These are phyloP conservation scores for Microbotryum lychnidis-dioicae DNA, from an alignment of 1,284 basidiomycete species.

Conservation along the genomic window DNA sequence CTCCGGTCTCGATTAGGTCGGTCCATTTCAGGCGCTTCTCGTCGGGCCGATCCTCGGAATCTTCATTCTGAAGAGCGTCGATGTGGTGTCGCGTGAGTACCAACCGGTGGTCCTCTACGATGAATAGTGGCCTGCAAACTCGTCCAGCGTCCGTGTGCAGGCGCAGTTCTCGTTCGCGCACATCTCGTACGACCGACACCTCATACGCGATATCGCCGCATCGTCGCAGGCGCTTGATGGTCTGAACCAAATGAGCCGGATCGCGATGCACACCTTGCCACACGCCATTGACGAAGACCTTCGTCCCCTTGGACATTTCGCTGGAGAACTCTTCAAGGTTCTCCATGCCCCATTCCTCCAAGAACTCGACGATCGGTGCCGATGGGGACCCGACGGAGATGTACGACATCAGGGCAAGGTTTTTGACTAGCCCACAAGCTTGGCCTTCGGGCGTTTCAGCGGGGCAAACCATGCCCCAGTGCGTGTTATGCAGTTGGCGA, in stretches of 20 bases:
- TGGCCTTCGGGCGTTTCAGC: constrained; percentile 99
- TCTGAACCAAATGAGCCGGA: constrained; percentile 82
- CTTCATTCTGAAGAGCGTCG: constrained; percentile 52
- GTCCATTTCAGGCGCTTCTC: constrained; percentile 67
- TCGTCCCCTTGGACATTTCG: constrained; percentile 74
- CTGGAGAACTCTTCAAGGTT: constrained; percentile 82
- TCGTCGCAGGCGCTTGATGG: constrained; percentile 81
- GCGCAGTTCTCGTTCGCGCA: constrained; percentile 87
- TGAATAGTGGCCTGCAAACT: constrained; percentile 91
- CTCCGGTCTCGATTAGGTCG: constrained; percentile 72
- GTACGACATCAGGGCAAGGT: constrained; percentile 93
- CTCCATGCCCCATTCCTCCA: constrained; percentile 97
- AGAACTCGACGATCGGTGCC: constrained; percentile 93
- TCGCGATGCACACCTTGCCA: constrained; percentile 99
- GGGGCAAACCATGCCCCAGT: constrained; percentile 99
- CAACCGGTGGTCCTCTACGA: constrained; percentile 78
- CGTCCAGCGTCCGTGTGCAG: constrained; percentile 95
- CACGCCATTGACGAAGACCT: constrained; percentile 98
- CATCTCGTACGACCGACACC: constrained; percentile 94
- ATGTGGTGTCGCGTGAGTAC: constrained; percentile 78
- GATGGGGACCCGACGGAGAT: constrained; percentile 96
- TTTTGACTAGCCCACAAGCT: constrained; percentile 98
- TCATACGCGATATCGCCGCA: constrained; percentile 94
- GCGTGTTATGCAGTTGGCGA: constrained; percentile 96
- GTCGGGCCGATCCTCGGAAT: constrained; percentile 43